Base-by-base conservation (phyloP, 768 basidiomycete species). In the Boletus subcaerulescens region DNA sequence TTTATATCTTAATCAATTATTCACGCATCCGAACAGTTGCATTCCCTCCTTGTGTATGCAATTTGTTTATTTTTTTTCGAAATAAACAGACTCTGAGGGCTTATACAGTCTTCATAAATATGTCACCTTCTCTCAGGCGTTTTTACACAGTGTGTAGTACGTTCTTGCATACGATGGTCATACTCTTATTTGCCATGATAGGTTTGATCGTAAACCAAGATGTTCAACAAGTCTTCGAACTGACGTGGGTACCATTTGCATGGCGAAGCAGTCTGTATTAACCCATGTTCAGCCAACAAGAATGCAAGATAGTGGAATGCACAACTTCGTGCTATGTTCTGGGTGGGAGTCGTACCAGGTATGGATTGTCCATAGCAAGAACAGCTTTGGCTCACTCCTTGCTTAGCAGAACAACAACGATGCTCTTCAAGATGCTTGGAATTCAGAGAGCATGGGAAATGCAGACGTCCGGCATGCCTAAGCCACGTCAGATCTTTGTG, bases 341-440 rank as follows among this genome's bases (percentile, higher is more conserved):
- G 10, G 86, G 87, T 0, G 74, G 88, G 24, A 88, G 87, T 61
- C 88, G 88, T 3, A 89, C 88, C 0, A 88, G 87, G 87, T 87
- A 60, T 15, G 33, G 33, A 35, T 35, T 35, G 33, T 11, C 11
- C 11, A 14, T 35, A 5, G 33, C 33, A 35, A 3, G 18, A 47
- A 39, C 13, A 22, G 15, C 2, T 13, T 22, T 5, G 17, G 13
- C 53, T 56, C 43, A 61, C 20, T 22, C 13, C 18, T 4, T 1
- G 6, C 20, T 17, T 40, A 87, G 87, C 1, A 89, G 89, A 76
- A 89, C 86, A 0, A 89, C 88, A 0, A 85, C 86, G 0, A 87
- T 90, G 78, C 71, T 90, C 1, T 86, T 85, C 73, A 89, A 87
- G 65, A 89, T 90, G 79, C 74, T 89, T 2, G 78, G 80, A 2